Percentiles rank a stretch among this genome's conserved stretches.
Conservation (phyloP, 2,329 filamentous ascomycete genomes). For the Fusarium sp. region DNA sequence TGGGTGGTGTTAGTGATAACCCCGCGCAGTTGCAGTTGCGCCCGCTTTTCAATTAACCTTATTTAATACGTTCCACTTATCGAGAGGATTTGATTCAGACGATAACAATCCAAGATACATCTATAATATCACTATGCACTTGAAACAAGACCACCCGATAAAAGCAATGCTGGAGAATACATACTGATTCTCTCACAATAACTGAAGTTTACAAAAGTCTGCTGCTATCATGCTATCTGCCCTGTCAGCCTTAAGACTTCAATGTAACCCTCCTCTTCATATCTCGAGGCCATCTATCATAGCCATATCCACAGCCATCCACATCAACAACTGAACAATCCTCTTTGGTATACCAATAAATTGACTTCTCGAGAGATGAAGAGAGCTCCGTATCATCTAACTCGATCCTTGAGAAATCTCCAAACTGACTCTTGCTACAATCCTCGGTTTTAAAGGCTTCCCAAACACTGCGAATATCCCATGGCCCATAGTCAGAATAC, state of each 20-base stretch:
- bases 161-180: neutral
- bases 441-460: conserved; percentile 10
- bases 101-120: neutral
- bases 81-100: neutral
- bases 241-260: neutral
- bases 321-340: conserved; percentile 18
- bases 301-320: conserved; percentile 12
- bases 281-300: conserved; percentile 12
- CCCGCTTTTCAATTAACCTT: conserved; percentile 26
- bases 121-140: neutral
- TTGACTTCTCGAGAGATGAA: neutral
- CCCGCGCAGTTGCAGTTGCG: conserved; percentile 24
- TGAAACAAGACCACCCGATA: neutral
- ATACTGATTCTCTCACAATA: neutral
- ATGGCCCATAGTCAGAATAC: conserved; percentile 21
- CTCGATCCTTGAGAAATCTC: neutral
- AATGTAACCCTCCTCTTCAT: conserved; percentile 9
- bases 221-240: neutral
- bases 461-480: conserved; percentile 11
- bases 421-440: neutral
- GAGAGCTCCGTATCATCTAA: neutral
- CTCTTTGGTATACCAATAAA: conserved; percentile 16
- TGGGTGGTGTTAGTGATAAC: conserved; percentile 12
- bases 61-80: conserved; percentile 23
- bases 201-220: neutral